Conservation (phyloP, 2,329 filamentous ascomycete genomes). For the Colletotrichum liaoningense region DNA sequence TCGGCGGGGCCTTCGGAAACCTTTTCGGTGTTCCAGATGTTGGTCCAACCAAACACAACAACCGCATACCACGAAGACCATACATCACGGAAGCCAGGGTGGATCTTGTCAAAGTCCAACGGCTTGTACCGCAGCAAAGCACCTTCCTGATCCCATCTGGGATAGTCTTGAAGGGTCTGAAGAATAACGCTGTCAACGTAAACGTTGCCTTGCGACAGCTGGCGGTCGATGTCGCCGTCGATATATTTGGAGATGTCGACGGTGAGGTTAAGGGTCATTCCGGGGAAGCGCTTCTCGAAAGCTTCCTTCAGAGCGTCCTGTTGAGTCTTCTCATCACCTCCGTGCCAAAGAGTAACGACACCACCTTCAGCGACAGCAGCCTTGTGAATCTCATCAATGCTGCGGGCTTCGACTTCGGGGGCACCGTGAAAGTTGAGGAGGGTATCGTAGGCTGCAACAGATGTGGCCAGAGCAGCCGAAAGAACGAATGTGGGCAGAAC, state of each 20-base stretch:
- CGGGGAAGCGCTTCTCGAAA: constrained; percentile 60
- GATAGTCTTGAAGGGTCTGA: constrained; percentile 64
- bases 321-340: constrained; percentile 58
- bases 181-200: constrained; percentile 59
- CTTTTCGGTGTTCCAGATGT: constrained; percentile 50
- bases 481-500: neutral
- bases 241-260: constrained; percentile 69
- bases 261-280: constrained; percentile 63
- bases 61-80: constrained; percentile 55
- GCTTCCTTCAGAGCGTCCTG: constrained; percentile 52
- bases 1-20: constrained; percentile 46
- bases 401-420: constrained; percentile 53
- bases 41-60: constrained; percentile 50
- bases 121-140: constrained; percentile 62
- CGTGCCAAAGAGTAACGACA: constrained; percentile 58
- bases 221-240: constrained; percentile 57
- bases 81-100: constrained; percentile 50
- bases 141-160: constrained; percentile 60
- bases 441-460: constrained; percentile 11
- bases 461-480: neutral
- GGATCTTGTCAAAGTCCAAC: constrained; percentile 55
- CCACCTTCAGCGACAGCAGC: constrained; percentile 60
- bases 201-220: constrained; percentile 51
- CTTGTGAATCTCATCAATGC: constrained; percentile 60
- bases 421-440: constrained; percentile 29